Percentiles rank a stretch among this genome's conserved stretches.
Conservation (phyloP, 495 filamentous ascomycete species). For the Trichodelitschia bisporula region DNA sequence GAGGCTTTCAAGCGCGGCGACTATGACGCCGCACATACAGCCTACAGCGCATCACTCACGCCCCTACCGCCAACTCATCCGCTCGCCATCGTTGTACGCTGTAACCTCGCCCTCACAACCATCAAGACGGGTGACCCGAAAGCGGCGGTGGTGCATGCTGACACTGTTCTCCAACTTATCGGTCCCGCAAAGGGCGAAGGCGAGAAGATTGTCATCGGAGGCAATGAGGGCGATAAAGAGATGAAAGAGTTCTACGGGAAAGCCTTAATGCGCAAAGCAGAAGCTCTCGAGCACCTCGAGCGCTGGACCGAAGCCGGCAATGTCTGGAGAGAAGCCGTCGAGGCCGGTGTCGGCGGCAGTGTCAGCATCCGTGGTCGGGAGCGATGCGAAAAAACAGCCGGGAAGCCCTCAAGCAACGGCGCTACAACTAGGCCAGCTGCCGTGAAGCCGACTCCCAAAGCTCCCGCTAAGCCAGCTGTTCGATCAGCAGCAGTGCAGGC, state of each 20-base stretch:
- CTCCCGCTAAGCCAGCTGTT: conserved; percentile 10
- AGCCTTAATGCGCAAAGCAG: conserved; percentile 79
- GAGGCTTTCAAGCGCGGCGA: conserved; percentile 86
- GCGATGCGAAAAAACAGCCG: conserved; percentile 63
- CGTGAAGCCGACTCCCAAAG: conserved; percentile 2
- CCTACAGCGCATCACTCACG: conserved; percentile 52
- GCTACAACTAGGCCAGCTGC: conserved; percentile 5
- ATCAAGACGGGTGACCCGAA: conserved; percentile 81
- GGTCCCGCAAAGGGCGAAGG: conserved; percentile 51
- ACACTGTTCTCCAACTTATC: conserved; percentile 55
- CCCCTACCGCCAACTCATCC: conserved; percentile 62
- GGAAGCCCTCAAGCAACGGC: conserved; percentile 16
- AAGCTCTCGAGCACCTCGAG: conserved; percentile 86
- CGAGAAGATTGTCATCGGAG: conserved; percentile 47
- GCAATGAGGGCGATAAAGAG: conserved; percentile 40
- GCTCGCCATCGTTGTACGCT: conserved; percentile 60
- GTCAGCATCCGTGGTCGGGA: conserved; percentile 69
- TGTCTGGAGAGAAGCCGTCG: conserved; percentile 61
- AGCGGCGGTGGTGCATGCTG: conserved; percentile 58
- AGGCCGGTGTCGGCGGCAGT: conserved; percentile 58
- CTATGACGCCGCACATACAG: conserved; percentile 59
- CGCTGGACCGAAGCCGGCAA: conserved; percentile 65
- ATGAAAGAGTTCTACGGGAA: conserved; percentile 89
- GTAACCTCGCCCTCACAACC: conserved; percentile 74
- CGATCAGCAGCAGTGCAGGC: conserved; percentile 17